Conservation (phyloP, 1,139 yeast genomes). For the Blastobotrys buckinghamii region DNA sequence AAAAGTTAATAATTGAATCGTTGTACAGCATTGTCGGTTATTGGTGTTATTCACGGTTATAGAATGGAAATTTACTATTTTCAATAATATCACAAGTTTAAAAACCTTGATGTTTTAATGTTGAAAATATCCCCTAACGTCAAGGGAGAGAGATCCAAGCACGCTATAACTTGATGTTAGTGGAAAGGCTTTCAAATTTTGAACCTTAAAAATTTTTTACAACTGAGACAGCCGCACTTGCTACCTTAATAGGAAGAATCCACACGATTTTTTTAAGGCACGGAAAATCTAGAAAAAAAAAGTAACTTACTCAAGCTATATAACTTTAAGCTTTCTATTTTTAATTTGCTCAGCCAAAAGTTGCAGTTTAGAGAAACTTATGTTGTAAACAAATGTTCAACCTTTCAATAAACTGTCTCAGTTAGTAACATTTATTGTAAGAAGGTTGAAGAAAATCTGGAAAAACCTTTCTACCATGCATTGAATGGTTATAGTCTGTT, state of each 20-base stretch:
- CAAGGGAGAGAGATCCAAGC: not conserved
- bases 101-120: too few relatives aligned
- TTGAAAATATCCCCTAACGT: conserved; percentile 2
- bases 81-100: too few relatives aligned
- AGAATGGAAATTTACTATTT: too few relatives aligned
- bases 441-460: not conserved
- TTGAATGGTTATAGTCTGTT: too few relatives aligned
- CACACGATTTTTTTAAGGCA: not conserved
- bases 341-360: not conserved
- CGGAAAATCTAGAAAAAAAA: not conserved
- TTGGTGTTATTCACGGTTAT: too few relatives aligned
- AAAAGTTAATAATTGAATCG: too few relatives aligned
- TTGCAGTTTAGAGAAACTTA: not conserved
- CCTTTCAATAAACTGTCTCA: not conserved
- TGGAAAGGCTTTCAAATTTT: not conserved
- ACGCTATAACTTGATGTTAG: not conserved
- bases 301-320: not conserved
- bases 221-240: conserved; percentile 1
- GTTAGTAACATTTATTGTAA: not conserved
- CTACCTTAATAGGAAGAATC: not conserved
- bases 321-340: not conserved
- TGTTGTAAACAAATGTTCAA: not conserved
- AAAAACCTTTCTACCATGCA: not conserved
- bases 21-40: too few relatives aligned
- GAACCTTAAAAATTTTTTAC: not conserved